Base-by-base conservation (phyloP, 768 basidiomycete species). In the Paxillus rubicundulus region DNA sequence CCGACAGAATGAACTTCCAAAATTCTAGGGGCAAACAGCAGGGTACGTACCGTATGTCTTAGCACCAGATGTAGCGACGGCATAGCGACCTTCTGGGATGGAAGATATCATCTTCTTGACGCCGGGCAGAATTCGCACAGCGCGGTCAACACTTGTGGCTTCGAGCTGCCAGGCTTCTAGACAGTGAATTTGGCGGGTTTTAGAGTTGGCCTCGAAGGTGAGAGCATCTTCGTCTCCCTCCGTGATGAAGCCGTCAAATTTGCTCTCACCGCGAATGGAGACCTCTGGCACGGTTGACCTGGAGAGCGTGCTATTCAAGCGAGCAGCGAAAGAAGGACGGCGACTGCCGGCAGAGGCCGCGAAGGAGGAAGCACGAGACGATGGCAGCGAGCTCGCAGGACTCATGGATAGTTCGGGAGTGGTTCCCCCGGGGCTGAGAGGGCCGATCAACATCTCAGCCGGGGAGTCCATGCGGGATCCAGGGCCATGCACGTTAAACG, bases 41-140 rank as follows among this genome's bases (percentile, higher is more conserved):
- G 33, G 43, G 45, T 20, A 67, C 77, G 54, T 61, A 83, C 80
- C 80, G 54, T 86, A 86, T 1, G 84, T 87, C 66, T 81, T 84
- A 4, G 87, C 86, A 5, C 85, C 86, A 0, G 85, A 86, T 0
- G 87, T 89, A 3, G 86, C 86, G 16, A 89, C 84, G 17, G 85
- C 86, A 61, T 82, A 89, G 38, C 74, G 75, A n/a, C 80, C 84
- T 47, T 73, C 69, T 4, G 87, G 86, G 46, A 89, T 75, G 6
- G 84, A 82, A 49, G 77, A 73, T 55, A 89, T 84, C 74, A 89
- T 75, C 53, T 68, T 71, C 62, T 75, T 74, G 3, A 88, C 87
- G 37, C 87, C 86, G 24, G 87, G 87, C 1, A 89, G 76, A 59
- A 88, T 87, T 48, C 76, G 77, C 36, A 88, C 84, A n/a, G 78